These are phyloP conservation scores for Candida gigantensis DNA, from an alignment of 1,139 yeast genomes.

Conservation along the genomic window DNA sequence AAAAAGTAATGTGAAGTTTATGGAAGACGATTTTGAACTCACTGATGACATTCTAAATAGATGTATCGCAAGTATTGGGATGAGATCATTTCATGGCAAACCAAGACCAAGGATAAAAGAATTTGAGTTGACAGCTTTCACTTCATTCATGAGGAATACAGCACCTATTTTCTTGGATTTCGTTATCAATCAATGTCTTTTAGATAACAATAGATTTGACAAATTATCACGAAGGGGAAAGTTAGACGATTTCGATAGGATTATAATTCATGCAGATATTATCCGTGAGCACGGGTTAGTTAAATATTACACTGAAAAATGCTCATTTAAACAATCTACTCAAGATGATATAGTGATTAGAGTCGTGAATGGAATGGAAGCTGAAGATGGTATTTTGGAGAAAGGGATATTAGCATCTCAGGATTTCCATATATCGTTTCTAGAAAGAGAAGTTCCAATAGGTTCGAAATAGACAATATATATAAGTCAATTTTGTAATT, in stretches of 20 bases:
- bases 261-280: constrained; percentile 38
- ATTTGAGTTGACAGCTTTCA: constrained; percentile 52
- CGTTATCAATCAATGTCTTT: constrained; percentile 19
- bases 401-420: constrained; percentile 32
- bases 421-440: constrained; percentile 12
- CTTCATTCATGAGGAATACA: constrained; percentile 47
- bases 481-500: neutral
- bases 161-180: constrained; percentile 40
- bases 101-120: constrained; percentile 12
- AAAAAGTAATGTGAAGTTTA: constrained; percentile 20
- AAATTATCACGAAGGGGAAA: constrained; percentile 7
- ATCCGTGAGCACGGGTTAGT: constrained; percentile 54
- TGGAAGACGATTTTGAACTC: constrained; percentile 22
- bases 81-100: constrained; percentile 26
- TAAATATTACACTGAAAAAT: constrained; percentile 41
- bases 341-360: constrained; percentile 24
- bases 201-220: constrained; percentile 13
- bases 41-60: constrained; percentile 21
- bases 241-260: constrained; percentile 14
- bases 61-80: constrained; percentile 47
- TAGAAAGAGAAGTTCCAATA: constrained; percentile 6
- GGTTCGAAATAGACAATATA: neutral
- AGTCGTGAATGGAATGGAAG: constrained; percentile 16
- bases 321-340: constrained; percentile 36
- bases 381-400: constrained; percentile 24